A percentile compares a stretch with the other conserved stretches of the same genome.
These are phyloP conservation scores for Epichloe festucae DNA, from an alignment of 2,329 filamentous ascomycete species.

Conservation along the genomic window DNA sequence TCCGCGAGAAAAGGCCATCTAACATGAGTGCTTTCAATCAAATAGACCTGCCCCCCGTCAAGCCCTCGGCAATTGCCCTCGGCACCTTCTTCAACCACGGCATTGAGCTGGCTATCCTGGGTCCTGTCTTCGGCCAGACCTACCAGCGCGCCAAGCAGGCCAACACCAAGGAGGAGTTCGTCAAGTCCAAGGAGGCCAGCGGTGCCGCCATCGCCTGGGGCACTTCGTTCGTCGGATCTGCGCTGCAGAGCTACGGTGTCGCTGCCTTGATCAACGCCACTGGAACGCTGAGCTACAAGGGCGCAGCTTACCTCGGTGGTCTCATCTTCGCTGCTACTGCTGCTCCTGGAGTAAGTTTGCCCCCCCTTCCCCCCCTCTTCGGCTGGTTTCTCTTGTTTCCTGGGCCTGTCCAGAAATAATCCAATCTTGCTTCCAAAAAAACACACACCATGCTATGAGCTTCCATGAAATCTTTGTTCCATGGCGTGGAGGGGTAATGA, in stretches of 20 bases:
- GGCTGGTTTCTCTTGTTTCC: neutral
- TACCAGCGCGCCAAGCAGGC: conserved; percentile 85
- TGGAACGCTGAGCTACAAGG: conserved; percentile 91
- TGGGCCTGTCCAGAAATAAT: too few relatives aligned
- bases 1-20: neutral
- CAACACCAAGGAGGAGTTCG: conserved; percentile 93
- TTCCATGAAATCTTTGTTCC: neutral
- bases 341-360: conserved; percentile 59
- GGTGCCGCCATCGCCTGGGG: conserved; percentile 82
- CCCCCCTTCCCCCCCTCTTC: too few relatives aligned
- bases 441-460: neutral
- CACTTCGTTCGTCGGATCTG: conserved; percentile 78
- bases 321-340: conserved; percentile 87
- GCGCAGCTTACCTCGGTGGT: conserved; percentile 81
- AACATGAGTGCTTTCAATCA: neutral
- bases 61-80: conserved; percentile 94
- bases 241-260: conserved; percentile 79
- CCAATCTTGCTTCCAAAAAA: neutral
- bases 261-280: conserved; percentile 89
- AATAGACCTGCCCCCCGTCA: conserved; percentile 58
- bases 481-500: neutral
- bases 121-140: conserved; percentile 83
- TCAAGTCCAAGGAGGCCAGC: conserved; percentile 83
- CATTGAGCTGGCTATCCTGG: conserved; percentile 74
- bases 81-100: conserved; percentile 94